phyloP scores from a whole-genome alignment of 495 filamentous ascomycete genomes.

The Penicillium soppii region DNA sequence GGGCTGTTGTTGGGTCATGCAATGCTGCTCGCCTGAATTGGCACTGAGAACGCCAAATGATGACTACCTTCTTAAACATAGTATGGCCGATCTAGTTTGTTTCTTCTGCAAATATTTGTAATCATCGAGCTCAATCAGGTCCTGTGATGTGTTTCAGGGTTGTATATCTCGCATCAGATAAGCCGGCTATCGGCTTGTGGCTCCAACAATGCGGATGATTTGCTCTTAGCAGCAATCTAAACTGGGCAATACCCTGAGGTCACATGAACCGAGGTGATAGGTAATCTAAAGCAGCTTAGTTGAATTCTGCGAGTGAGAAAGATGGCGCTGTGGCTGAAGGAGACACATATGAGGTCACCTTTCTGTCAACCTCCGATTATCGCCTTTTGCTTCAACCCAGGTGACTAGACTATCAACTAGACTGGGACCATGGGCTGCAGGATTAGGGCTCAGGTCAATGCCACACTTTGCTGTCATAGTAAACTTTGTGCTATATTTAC shows the following conservation, averaged over 20 bases:
- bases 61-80: neutral
- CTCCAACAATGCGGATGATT: neutral
- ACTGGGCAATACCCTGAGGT: neutral
- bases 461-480: constrained; percentile 9
- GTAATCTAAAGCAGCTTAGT: constrained; percentile 15
- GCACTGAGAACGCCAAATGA: neutral
- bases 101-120: neutral
- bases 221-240: constrained; percentile 1
- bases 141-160: neutral
- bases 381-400: neutral
- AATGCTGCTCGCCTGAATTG: constrained; percentile 1
- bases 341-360: constrained; percentile 7
- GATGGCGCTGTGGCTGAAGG: neutral
- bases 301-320: constrained; percentile 8
- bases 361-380: constrained; percentile 4
- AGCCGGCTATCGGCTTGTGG: neutral
- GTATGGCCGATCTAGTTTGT: neutral
- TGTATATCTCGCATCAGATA: neutral
- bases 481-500: constrained; percentile 4
- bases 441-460: neutral
- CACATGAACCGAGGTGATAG: constrained; percentile 15
- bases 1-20: neutral
- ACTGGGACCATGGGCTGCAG: constrained; percentile 1
- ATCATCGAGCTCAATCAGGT: neutral
- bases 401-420: neutral